Conservation (phyloP, 2,329 filamentous ascomycete genomes). For the Fusarium verrucosum region DNA sequence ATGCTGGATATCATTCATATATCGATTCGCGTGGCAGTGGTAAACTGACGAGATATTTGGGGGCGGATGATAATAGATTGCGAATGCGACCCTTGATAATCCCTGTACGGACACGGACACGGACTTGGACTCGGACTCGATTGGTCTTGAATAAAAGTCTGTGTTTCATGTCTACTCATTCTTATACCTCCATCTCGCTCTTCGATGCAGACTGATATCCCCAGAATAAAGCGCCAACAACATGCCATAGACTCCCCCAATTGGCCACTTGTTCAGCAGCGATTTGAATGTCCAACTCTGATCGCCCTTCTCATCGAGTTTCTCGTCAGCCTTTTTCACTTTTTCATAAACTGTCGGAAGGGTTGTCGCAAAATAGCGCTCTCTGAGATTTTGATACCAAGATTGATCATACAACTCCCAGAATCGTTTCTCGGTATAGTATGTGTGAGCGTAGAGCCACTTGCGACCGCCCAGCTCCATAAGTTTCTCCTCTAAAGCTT, state of each 20-base stretch:
- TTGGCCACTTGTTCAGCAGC: constrained; percentile 24
- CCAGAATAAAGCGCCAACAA: constrained; percentile 26
- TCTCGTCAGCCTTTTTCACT: constrained; percentile 61
- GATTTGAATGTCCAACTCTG: neutral
- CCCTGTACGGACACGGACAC: no score
- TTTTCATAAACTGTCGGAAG: constrained; percentile 74
- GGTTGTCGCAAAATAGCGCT: constrained; percentile 65
- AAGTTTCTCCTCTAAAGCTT: constrained; percentile 71
- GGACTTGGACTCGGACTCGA: no score
- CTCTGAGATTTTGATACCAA: constrained; percentile 68
- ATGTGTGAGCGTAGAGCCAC: constrained; percentile 83
- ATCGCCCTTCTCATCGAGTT: neutral
- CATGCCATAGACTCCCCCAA: constrained; percentile 41
- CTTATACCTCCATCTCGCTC: constrained; percentile 20
- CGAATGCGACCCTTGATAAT: no score
- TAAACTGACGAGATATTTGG: no score
- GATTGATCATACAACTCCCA: constrained; percentile 66
- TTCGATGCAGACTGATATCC: constrained; percentile 26
- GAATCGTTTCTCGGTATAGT: constrained; percentile 74
- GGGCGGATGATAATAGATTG: no score
- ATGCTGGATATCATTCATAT: no score
- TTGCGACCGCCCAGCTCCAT: constrained; percentile 75
- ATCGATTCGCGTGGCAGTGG: no score
- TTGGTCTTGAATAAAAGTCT: accelerated
- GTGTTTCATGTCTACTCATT: accelerated